These are phyloP conservation scores for Porodaedalea pini DNA, from an alignment of 1,284 basidiomycete species.

Conservation along the genomic window DNA sequence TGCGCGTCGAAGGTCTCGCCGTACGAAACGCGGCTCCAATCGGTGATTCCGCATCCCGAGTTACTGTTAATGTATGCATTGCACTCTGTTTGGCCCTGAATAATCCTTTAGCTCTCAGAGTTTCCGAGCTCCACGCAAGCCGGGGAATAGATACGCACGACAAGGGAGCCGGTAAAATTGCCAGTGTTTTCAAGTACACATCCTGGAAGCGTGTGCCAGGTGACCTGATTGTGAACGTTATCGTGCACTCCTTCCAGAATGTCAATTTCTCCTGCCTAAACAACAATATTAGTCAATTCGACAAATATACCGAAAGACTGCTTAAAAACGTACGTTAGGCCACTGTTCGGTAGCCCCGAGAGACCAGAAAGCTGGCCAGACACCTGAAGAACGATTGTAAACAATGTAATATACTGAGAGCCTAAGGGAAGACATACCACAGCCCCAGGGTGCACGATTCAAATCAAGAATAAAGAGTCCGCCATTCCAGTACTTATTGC, in stretches of 20 bases:
- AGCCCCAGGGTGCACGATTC: conserved; percentile 67
- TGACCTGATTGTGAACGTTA: conserved; percentile 72
- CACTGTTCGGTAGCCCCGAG: conserved; percentile 48
- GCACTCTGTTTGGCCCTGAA: conserved; percentile 48
- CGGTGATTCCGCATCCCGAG: conserved; percentile 66
- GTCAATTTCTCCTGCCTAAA: conserved; percentile 72
- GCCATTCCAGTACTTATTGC: conserved; percentile 52
- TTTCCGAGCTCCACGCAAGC: not conserved
- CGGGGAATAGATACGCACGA: conserved; percentile 36
- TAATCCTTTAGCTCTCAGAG: not conserved
- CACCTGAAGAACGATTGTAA: conserved; percentile 34
- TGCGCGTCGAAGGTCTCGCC: conserved; percentile 66
- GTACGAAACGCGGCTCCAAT: conserved; percentile 69
- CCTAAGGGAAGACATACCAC: conserved; percentile 44
- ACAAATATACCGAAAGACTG: not conserved
- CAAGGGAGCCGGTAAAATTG: conserved; percentile 55
- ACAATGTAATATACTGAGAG: not conserved
- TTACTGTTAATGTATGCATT: conserved; percentile 50
- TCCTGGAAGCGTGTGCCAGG: conserved; percentile 49
- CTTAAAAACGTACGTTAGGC: conserved; percentile 43
- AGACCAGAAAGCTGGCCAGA: conserved; percentile 69
- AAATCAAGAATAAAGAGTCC: conserved; percentile 70
- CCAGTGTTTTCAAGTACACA: conserved; percentile 34
- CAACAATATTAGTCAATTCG: not conserved
- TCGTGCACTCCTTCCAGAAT: conserved; percentile 78